These are phyloP conservation scores for Gracilaria vermiculophylla DNA, from an alignment of 23 red algal genomes.

Conservation along the genomic window DNA sequence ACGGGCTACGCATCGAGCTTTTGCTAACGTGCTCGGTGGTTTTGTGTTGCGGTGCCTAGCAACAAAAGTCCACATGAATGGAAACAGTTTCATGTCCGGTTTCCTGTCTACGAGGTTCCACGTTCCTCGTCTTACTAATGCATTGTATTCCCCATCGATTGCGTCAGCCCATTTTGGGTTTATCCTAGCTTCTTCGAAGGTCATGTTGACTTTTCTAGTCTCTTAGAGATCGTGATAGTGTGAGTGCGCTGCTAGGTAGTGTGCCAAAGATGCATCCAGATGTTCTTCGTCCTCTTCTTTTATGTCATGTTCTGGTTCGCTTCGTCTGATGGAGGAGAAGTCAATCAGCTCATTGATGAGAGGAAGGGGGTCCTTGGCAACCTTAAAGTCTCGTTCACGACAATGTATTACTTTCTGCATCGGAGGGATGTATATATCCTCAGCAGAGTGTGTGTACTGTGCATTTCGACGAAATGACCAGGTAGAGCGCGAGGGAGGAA, in stretches of 20 bases:
- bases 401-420: too few species aligned
- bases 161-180: background rate
- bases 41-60: background rate
- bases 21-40: background rate
- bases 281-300: constrained; percentile 5
- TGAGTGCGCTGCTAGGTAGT: background rate
- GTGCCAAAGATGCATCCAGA: background rate
- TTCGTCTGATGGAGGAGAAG: background rate
- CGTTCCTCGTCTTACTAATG: background rate
- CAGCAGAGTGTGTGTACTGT: too few species aligned
- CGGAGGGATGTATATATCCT: too few species aligned
- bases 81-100: background rate
- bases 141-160: constrained; percentile 14
- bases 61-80: constrained; percentile 4
- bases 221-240: background rate
- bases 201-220: background rate
- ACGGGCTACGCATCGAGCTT: background rate
- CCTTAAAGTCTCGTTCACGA: too few species aligned
- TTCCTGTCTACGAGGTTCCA: background rate
- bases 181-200: constrained; percentile 5
- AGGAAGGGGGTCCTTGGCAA: too few species aligned
- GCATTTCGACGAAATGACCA: too few species aligned
- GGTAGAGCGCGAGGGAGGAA: background rate
- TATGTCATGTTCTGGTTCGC: background rate
- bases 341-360: too few species aligned